phyloP scores from a whole-genome alignment of 192 early-diverging fungal species.

The Physocladia obscura region DNA sequence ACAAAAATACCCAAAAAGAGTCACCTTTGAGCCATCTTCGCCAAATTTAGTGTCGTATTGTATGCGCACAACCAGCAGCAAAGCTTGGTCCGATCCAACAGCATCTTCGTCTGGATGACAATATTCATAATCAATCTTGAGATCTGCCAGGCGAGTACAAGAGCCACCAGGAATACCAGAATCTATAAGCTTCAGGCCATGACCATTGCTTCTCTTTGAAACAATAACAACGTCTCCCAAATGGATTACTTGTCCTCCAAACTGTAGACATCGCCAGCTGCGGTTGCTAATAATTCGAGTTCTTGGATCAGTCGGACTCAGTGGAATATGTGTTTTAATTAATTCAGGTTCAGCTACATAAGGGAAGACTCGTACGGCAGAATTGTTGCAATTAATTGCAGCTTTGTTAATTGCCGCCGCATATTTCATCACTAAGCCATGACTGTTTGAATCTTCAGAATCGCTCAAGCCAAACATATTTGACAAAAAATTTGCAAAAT shows the following conservation, averaged over 20 bases:
- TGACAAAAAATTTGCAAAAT: not conserved
- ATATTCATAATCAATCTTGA: not conserved
- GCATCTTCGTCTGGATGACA: not conserved
- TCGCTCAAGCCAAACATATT: not conserved
- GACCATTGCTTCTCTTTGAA: not conserved
- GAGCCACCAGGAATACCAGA: not conserved
- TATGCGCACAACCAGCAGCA: conserved; percentile 12
- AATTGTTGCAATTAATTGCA: not conserved
- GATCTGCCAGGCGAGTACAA: not conserved
- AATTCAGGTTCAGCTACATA: not conserved
- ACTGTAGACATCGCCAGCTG: not conserved
- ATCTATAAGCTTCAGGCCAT: not conserved
- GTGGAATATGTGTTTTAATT: not conserved
- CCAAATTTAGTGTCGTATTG: not conserved
- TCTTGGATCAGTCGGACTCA: not conserved
- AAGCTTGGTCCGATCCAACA: not conserved
- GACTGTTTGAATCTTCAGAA: not conserved
- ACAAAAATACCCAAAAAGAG: conserved; percentile 17
- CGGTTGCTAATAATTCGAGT: not conserved
- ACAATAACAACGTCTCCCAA: conserved; percentile 2
- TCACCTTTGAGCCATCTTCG: not conserved
- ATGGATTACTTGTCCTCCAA: not conserved
- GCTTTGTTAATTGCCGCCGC: not conserved
- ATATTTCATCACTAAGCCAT: not conserved
- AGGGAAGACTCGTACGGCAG: not conserved